Base-by-base conservation (phyloP, 257 asterid species). In the Echium plantagineum region DNA sequence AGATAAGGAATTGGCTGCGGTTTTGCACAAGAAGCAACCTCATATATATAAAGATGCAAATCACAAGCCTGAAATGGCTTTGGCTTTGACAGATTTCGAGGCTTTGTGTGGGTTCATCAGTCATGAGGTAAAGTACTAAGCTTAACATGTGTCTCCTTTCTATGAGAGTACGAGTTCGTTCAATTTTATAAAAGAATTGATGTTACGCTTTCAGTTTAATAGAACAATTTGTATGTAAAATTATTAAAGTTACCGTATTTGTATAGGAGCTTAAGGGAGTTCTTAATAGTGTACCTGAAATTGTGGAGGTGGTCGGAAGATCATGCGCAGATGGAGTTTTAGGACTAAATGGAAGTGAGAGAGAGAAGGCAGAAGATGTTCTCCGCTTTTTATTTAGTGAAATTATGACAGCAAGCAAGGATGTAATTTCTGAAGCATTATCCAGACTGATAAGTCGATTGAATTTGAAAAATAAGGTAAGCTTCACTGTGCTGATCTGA, bases 41-140 rank as follows among this genome's bases (percentile, higher is more conserved):
- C 80, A 51, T 17, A 63, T 77, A 60, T 93, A 93, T 48, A 93
- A 86, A 76, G 99, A 93, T 61, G 95, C 67, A 24, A 93, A 93
- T 79, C 99, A 93, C 80, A 93, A 93, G 78, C 99, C 97, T 5
- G 99, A 93, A 83, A 93, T 89, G 95, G 96, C 97, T 55, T 81
- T 93, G 80, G 97, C 99, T 0, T 59, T 93, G 28, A 89, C 96
- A 0, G 75, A 81, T 13, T 93, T 88, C 60, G 96, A 85, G 82
- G 91, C 97, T 46, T 69, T 93, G 58, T 93, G 97, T 28, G 96
- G 97, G 0, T 93, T 93, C 71, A 72, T 82, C 63, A 77, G 79
- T 69, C 73, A 78, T 57, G 83, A 83, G 96, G 97, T 91, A 84
- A 57, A 48, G 7, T 31, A 28, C 26, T 20, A 5, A 9, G 15